Percentiles rank a stretch among this genome's conserved stretches.
These are phyloP conservation scores for Domatiomyces globalis DNA, from an alignment of 2,329 filamentous ascomycete genomes.

Conservation along the genomic window DNA sequence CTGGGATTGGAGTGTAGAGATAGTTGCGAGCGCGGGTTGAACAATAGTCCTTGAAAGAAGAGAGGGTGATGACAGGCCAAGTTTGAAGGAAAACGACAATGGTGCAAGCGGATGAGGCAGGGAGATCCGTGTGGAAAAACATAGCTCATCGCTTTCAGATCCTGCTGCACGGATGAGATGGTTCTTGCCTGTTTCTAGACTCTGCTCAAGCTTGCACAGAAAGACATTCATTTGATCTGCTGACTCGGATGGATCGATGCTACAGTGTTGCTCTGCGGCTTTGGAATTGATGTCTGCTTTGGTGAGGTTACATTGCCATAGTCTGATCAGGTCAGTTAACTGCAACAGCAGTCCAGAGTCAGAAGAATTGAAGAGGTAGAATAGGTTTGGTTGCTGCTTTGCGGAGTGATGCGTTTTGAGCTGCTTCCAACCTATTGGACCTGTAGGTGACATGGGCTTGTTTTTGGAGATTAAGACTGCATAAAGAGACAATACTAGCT, in stretches of 20 bases:
- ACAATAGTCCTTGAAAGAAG: constrained; percentile 38
- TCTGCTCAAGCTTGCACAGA: constrained; percentile 39
- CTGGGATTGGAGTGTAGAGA: constrained; percentile 33
- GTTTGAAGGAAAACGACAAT: constrained; percentile 38
- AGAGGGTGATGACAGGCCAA: constrained; percentile 28
- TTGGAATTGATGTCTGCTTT: constrained; percentile 33
- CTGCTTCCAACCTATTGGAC: background rate
- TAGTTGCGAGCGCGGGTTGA: constrained; percentile 38
- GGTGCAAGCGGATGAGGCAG: constrained; percentile 41
- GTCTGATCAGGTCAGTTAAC: constrained; percentile 43
- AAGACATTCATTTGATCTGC: constrained; percentile 41
- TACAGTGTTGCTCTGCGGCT: constrained; percentile 36
- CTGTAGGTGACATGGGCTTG: background rate
- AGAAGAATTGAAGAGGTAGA: background rate
- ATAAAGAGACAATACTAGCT: background rate
- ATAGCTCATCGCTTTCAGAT: constrained; percentile 20
- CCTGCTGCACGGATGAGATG: constrained; percentile 1
- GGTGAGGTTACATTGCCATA: constrained; percentile 42
- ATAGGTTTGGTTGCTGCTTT: background rate
- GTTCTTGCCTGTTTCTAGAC: constrained; percentile 27
- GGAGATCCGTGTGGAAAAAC: constrained; percentile 33
- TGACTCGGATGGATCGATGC: constrained; percentile 47
- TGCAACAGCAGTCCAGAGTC: constrained; percentile 33
- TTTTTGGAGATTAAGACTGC: background rate
- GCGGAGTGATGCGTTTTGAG: background rate